Evolutionary conservation across 2,329 filamentous ascomycete species (phyloP).

Genomic region (Colletotrichum viniferum): DNA sequence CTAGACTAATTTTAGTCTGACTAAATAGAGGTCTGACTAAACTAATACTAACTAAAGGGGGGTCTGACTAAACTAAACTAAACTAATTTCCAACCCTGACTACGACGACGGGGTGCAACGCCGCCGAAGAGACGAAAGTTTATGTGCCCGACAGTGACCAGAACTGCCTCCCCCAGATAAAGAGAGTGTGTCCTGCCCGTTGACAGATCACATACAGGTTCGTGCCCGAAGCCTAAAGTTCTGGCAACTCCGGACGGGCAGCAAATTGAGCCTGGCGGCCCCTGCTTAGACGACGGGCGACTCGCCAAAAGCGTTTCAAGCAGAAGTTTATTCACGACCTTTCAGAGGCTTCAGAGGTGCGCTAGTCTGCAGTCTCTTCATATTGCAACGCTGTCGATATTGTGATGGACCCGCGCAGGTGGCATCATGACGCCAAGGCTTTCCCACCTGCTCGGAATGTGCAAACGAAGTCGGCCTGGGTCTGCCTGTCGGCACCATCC

Average conservation of each 20-base stretch:
- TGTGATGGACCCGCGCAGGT: not conserved
- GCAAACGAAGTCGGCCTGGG: not conserved
- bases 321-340: constrained; percentile 4
- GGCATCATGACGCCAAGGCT: not conserved
- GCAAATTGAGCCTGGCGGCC: not conserved
- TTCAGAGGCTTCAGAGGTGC: not conserved
- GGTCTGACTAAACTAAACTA: no score
- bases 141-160: not conserved
- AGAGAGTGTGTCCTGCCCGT: not conserved
- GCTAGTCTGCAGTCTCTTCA: not conserved
- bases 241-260: not conserved
- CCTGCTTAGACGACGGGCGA: not conserved
- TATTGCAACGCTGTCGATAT: not conserved
- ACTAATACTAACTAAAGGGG: no score
- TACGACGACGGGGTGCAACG: not conserved
- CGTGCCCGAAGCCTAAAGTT: not conserved
- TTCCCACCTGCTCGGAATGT: not conserved
- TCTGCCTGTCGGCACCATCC: constrained; percentile 1
- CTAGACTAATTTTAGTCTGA: no score
- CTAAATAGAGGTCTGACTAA: no score
- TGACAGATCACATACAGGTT: not conserved
- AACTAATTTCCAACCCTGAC: no score
- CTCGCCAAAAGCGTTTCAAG: constrained; percentile 10
- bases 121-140: not conserved
- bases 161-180: not conserved